These are phyloP conservation scores for Cutaneotrichosporon sp. DNA, from an alignment of 1,284 basidiomycete genomes.

Conservation along the genomic window DNA sequence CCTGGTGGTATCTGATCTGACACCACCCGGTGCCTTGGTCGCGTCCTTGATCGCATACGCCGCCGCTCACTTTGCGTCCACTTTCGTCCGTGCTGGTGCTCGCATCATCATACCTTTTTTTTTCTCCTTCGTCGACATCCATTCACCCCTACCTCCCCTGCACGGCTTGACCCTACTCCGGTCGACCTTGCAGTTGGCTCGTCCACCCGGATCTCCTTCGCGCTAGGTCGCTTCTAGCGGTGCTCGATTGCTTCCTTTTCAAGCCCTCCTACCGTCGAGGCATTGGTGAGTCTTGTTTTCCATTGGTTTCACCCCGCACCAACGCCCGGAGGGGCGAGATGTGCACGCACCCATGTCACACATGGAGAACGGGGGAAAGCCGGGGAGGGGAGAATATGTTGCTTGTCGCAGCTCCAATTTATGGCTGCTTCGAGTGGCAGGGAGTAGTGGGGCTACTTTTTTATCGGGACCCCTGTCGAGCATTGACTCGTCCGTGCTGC, in stretches of 20 bases:
- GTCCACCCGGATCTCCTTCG: too few species aligned
- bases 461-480: too few species aligned
- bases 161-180: neutral
- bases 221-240: neutral
- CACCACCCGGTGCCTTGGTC: slow-evolving; percentile 1
- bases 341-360: neutral
- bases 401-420: too few species aligned
- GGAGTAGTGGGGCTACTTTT: too few species aligned
- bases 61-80: neutral
- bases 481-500: neutral
- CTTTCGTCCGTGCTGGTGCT: neutral
- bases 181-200: neutral
- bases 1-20: neutral
- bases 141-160: neutral
- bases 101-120: neutral
- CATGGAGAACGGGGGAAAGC: neutral
- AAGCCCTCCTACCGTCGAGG: neutral
- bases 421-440: too few species aligned
- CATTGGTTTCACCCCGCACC: neutral
- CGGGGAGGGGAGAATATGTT: too few species aligned
- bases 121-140: neutral
- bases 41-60: neutral
- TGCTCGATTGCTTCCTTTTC: neutral
- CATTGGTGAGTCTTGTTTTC: neutral
- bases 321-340: neutral